These are phyloP conservation scores for Fraxinus cuspidata DNA, from an alignment of 257 asterid genomes.

Conservation along the genomic window DNA sequence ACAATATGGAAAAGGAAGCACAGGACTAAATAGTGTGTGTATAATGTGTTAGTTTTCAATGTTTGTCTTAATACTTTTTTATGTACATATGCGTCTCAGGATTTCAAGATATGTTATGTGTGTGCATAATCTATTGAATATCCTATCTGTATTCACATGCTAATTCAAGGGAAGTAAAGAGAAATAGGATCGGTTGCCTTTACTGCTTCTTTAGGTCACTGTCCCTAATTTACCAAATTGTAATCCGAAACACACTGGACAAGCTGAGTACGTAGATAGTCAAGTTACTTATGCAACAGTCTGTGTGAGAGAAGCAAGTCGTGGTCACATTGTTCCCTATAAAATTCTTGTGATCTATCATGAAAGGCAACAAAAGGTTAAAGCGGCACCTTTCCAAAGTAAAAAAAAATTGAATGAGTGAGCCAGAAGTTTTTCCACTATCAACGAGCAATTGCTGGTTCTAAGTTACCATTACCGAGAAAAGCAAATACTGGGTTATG, in stretches of 20 bases:
- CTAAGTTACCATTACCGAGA: neutral
- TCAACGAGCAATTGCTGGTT: neutral
- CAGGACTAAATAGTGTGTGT: neutral
- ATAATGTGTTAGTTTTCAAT: neutral
- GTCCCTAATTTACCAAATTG: neutral
- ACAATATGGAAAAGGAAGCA: neutral
- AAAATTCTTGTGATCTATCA: neutral
- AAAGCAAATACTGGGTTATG: neutral
- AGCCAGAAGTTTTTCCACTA: neutral
- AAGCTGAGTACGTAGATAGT: neutral
- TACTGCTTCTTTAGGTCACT: neutral
- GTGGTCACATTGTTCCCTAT: neutral
- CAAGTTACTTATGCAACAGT: neutral
- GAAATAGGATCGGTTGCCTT: neutral
- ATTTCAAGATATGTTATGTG: neutral
- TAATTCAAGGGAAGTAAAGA: neutral
- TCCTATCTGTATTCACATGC: neutral
- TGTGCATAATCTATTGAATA: neutral
- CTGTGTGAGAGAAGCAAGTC: neutral
- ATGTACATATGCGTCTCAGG: neutral
- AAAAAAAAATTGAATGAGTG: slow-evolving; percentile 2
- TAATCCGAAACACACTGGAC: neutral
- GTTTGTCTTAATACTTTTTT: neutral
- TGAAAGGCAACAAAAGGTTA: neutral
- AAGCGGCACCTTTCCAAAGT: neutral